Base-by-base conservation (phyloP, 2,329 filamentous ascomycete species). In the Xylaria sp. region DNA sequence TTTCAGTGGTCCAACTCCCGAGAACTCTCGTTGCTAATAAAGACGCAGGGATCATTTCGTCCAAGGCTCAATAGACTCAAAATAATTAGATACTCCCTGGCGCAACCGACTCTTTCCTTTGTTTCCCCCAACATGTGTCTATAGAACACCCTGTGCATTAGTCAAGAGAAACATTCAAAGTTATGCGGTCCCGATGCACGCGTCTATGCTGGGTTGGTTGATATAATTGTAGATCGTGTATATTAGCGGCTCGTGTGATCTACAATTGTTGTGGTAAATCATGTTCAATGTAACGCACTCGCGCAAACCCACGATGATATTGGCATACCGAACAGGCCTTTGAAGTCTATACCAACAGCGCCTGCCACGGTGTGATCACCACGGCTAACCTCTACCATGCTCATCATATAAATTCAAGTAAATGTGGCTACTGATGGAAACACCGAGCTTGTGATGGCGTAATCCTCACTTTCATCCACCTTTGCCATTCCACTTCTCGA, bases 61-160 rank as follows among this genome's bases (percentile, higher is more conserved):
- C 87, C 79, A 90, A 90, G 84, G 82, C 87, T 75, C 84, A 90
- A 88, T 90, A 90, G 82, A 86, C 81, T 78, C 72, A 20, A 34
- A 58, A 71, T 70, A 76, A 73, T 75, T 77, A 76, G 76, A 77
- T 75, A 79, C 74, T 72, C 73, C 71, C 70, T 71, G 74, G 74
- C 72, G 72, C 74, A 74, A 72, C 73, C 68, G 71, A 80, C 80
- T 77, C 78, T 87, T 86, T 82, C 83, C 81, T 88, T 87, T 87
- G 84, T 87, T 77, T 73, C 74, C 74, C 78, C 78, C 80, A 37
- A 80, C 78, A 76, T 84, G 81, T 86, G 84, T 87, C 82, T 81
- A 87, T 86, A 86, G 75, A 82, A 85, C 83, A 86, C 83, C 78
- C 80, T 89, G 87, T 89, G 86, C 86, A 85, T 85, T 89, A 89